Evolutionary conservation across 2,329 filamentous ascomycete species (phyloP).

Genomic region (Beauveria medogensis): DNA sequence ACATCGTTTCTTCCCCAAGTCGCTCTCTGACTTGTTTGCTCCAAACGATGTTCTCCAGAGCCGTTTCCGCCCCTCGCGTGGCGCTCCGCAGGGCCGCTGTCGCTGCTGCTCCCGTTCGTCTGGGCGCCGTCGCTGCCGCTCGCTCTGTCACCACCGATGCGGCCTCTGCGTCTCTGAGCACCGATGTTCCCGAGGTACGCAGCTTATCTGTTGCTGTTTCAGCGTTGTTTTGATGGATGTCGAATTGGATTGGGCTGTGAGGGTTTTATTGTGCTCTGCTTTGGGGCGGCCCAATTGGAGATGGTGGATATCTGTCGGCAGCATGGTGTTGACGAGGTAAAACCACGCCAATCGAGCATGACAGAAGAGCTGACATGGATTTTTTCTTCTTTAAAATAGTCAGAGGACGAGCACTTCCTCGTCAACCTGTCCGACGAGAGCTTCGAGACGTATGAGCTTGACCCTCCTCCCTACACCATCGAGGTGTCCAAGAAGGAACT

Average conservation of each 20-base stretch:
- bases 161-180: slow-evolving; percentile 81
- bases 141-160: slow-evolving; percentile 92
- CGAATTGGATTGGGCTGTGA: neutral
- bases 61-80: slow-evolving; percentile 54
- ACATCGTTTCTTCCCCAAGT: slow-evolving; percentile 7
- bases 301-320: neutral
- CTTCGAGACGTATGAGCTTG: slow-evolving; percentile 99
- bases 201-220: neutral
- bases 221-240: neutral
- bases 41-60: slow-evolving; percentile 60
- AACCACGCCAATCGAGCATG: neutral
- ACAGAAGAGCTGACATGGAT: neutral
- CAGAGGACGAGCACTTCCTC: slow-evolving; percentile 88
- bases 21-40: slow-evolving; percentile 1
- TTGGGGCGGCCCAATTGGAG: neutral
- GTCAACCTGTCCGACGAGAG: slow-evolving; percentile 94
- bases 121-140: slow-evolving; percentile 35
- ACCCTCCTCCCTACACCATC: slow-evolving; percentile 88
- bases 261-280: neutral
- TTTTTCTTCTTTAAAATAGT: slow-evolving; percentile 39
- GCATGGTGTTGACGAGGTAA: neutral
- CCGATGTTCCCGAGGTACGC: slow-evolving; percentile 49
- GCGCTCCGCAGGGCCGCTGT: slow-evolving; percentile 46
- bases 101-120: slow-evolving; percentile 30
- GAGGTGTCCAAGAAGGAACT: slow-evolving; percentile 95